These are phyloP conservation scores for Pichia nakasei DNA, from an alignment of 805 yeast species.

Conservation along the genomic window DNA sequence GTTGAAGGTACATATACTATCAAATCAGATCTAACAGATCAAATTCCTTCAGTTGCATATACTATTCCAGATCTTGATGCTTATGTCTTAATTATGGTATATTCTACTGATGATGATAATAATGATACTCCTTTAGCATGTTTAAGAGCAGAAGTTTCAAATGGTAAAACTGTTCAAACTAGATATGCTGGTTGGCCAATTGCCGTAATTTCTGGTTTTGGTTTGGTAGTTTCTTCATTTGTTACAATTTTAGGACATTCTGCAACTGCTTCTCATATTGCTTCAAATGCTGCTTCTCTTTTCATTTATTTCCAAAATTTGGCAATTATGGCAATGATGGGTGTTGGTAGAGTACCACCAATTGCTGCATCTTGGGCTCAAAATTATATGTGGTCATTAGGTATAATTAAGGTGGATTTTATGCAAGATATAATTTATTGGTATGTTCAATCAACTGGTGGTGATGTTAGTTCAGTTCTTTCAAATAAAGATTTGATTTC, in stretches of 20 bases:
- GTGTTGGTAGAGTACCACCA: conserved; percentile 86
- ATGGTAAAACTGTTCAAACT: conserved; percentile 92
- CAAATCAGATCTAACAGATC: conserved; percentile 28
- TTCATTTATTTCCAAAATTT: conserved; percentile 90
- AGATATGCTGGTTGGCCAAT: conserved; percentile 92
- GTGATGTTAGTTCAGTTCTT: conserved; percentile 69
- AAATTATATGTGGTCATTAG: conserved; percentile 92
- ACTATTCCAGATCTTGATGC: conserved; percentile 94
- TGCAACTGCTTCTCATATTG: conserved; percentile 91
- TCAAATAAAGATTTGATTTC: conserved; percentile 58
- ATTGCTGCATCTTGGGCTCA: conserved; percentile 91
- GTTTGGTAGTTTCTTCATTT: conserved; percentile 79
- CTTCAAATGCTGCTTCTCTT: conserved; percentile 88
- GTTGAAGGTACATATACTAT: conserved; percentile 38
- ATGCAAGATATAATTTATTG: conserved; percentile 83
- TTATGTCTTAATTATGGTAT: conserved; percentile 65
- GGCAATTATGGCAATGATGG: conserved; percentile 93
- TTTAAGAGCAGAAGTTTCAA: conserved; percentile 76
- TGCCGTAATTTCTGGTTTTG: conserved; percentile 84
- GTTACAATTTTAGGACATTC: conserved; percentile 84
- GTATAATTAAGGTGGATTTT: conserved; percentile 65
- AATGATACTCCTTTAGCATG: conserved; percentile 61
- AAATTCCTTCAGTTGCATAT: conserved; percentile 78
- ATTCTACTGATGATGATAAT: conserved; percentile 37
- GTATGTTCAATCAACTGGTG: conserved; percentile 88